Evolutionary conservation across 2,329 filamentous ascomycete genomes (phyloP).

Genomic region (Talaromyces marneffei): DNA sequence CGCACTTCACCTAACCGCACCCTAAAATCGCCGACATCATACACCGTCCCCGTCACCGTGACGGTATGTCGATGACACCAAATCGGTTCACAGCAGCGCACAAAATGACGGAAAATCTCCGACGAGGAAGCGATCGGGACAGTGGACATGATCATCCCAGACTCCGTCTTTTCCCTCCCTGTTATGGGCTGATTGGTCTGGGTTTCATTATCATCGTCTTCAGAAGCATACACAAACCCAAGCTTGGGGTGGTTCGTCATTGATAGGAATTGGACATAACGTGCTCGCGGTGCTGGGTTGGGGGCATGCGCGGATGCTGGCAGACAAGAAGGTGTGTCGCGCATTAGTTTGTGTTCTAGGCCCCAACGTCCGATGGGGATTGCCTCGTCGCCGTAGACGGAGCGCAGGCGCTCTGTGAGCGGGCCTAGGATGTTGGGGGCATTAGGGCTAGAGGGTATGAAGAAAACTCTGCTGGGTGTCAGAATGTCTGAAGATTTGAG

Average conservation of each 20-base stretch:
- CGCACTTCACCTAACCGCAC: conserved; percentile 40
- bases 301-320: conserved; percentile 28
- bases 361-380: conserved; percentile 34
- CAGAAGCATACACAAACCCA: conserved; percentile 39
- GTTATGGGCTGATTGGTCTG: neutral
- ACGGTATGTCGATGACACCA: conserved; percentile 40
- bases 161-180: conserved; percentile 5
- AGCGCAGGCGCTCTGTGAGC: conserved; percentile 35
- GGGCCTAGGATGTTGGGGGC: conserved; percentile 30
- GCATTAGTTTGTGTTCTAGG: conserved; percentile 39
- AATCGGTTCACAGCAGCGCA: conserved; percentile 37
- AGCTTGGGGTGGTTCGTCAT: conserved; percentile 36
- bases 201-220: conserved; percentile 16
- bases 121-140: conserved; percentile 30
- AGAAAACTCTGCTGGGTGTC: conserved; percentile 33
- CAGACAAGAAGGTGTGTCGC: conserved; percentile 38
- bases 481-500: neutral
- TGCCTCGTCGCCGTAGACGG: conserved; percentile 31
- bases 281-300: conserved; percentile 26
- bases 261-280: conserved; percentile 40
- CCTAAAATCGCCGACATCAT: conserved; percentile 40
- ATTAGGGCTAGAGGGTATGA: conserved; percentile 38
- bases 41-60: conserved; percentile 33
- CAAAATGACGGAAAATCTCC: conserved; percentile 37
- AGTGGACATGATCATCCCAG: conserved; percentile 35